Base-by-base conservation (phyloP, 2,329 filamentous ascomycete species). In the Zymoseptoria pseudotritici region DNA sequence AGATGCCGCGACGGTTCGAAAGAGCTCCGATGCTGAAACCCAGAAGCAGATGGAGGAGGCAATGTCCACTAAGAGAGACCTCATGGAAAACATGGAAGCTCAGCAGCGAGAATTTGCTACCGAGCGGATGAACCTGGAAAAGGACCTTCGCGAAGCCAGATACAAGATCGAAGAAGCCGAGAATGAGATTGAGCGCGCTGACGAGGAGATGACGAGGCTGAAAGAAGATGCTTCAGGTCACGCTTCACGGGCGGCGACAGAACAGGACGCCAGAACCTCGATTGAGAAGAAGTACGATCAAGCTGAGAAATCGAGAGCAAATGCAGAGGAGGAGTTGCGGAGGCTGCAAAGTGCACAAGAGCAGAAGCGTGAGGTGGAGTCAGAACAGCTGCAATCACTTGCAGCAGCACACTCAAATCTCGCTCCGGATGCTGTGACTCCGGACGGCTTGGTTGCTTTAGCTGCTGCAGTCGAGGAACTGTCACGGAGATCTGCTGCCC, bases 31-130 rank as follows among this genome's bases (percentile, higher is more conserved):
- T 71, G 82, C 78, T 67, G 82, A 84, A 67, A 83, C 83, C 70
- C 86, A 82, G 77, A 83, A 79, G 69, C 87, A 86, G 68, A 83
- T 96, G 62, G 86, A 94, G 64, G 93, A 97, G 73, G 90, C 85
- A 5, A 90, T 94, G 67, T 92, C 90, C 2, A 97, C 89, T 0
- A 99, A 99, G 74, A 89, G 89, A 67, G 94, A 97, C 73, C 83
- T 99, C 9, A 86, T 99, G 76, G 88, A 90, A 65, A 99, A 99
- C 70, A 90, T 99, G 78, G 91, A 97, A 71, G 88, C 92, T 11
- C 84, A 95, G 65, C 91, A 97, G 74, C 86, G 85, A 24, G 94
- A 97, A 70, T 97, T 96, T 66, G 81, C 89, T 42, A 86, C 87
- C 55, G 93, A 97, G 74, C 85, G 94, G 49, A 90, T 89, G 69